These are phyloP conservation scores for Calonectria ilicicola DNA, from an alignment of 2,329 filamentous ascomycete genomes.

Conservation along the genomic window DNA sequence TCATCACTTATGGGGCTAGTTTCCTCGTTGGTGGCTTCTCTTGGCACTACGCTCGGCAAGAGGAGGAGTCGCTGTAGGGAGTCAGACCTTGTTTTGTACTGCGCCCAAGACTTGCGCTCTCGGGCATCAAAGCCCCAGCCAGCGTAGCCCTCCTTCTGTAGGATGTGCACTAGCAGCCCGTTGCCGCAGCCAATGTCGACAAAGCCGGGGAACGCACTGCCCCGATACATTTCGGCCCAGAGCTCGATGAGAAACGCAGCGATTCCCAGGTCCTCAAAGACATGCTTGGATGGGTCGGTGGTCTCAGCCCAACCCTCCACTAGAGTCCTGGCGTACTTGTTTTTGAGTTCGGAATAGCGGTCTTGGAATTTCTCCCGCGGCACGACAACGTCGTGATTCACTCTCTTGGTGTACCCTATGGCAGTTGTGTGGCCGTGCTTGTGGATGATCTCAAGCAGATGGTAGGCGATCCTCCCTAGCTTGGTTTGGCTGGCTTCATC, in stretches of 20 bases:
- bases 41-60: slow-evolving; percentile 57
- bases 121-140: slow-evolving; percentile 96
- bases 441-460: slow-evolving; percentile 75
- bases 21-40: slow-evolving; percentile 24
- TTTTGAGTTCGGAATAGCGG: slow-evolving; percentile 84
- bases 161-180: slow-evolving; percentile 86
- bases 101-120: slow-evolving; percentile 84
- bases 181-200: slow-evolving; percentile 98
- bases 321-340: slow-evolving; percentile 78
- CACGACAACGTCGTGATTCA: slow-evolving; percentile 85
- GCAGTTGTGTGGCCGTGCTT: slow-evolving; percentile 78
- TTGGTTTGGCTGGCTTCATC: slow-evolving; percentile 52
- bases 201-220: slow-evolving; percentile 80
- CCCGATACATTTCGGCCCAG: slow-evolving; percentile 85
- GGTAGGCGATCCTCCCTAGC: slow-evolving; percentile 75
- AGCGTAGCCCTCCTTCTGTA: slow-evolving; percentile 81
- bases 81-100: slow-evolving; percentile 64
- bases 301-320: slow-evolving; percentile 85
- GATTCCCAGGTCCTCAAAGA: slow-evolving; percentile 94
- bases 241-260: slow-evolving; percentile 93
- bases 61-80: slow-evolving; percentile 62
- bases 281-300: slow-evolving; percentile 90
- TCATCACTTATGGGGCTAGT: slow-evolving; percentile 24
- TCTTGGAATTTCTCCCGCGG: slow-evolving; percentile 83
- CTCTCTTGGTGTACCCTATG: slow-evolving; percentile 81